Conservation (phyloP, 371 early-diverging fungal genomes). For the Entomophthora muscae region DNA sequence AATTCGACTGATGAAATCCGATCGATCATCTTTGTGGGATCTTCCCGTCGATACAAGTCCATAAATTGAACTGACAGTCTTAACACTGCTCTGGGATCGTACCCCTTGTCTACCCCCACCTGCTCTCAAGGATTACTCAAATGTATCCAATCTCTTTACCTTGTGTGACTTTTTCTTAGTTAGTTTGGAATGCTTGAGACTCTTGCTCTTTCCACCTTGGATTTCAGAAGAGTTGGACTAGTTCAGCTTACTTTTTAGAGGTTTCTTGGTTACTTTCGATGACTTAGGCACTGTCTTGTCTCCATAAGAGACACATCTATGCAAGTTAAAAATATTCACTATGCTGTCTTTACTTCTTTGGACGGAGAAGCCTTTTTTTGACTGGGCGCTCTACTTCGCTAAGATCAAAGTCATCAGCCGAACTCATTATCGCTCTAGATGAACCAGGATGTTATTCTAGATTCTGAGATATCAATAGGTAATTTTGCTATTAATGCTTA, state of each 20-base stretch:
- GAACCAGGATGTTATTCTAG: too few relatives aligned
- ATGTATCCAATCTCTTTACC: too few relatives aligned
- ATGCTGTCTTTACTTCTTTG: neutral
- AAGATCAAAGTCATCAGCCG: neutral
- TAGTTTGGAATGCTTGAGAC: too few relatives aligned
- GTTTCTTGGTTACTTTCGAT: neutral
- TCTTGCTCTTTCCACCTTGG: too few relatives aligned
- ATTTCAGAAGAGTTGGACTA: too few relatives aligned
- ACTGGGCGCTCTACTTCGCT: neutral
- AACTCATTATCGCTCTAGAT: too few relatives aligned
- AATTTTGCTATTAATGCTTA: too few relatives aligned
- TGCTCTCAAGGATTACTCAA: too few relatives aligned
- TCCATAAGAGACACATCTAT: neutral
- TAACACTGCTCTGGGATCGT: neutral
- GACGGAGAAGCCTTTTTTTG: neutral
- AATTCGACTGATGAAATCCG: constrained; percentile 42
- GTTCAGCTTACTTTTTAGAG: too few relatives aligned
- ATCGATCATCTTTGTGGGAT: constrained; percentile 27
- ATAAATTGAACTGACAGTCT: constrained; percentile 1
- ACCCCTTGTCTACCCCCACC: neutral
- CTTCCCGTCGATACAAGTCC: neutral
- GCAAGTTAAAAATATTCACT: neutral
- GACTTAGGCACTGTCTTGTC: neutral
- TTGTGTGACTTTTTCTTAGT: too few relatives aligned
- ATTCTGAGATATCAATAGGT: too few relatives aligned